Conservation (phyloP, 768 basidiomycete species). For the Phylloporus arenicola region DNA sequence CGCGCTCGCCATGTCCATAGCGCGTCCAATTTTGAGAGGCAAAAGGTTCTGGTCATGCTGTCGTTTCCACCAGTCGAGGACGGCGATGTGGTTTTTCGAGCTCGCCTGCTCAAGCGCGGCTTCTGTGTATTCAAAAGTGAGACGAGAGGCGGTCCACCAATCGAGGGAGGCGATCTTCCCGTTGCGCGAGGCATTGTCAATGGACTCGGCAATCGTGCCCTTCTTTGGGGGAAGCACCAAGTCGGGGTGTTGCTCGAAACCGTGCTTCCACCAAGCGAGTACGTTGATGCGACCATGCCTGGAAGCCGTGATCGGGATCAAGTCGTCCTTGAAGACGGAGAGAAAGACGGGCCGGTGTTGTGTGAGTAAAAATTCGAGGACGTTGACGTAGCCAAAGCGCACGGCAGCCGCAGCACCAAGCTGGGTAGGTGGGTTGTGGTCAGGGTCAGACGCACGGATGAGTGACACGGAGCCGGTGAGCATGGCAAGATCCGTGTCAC, state of each 20-base stretch:
- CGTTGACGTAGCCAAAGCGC: conserved; percentile 69
- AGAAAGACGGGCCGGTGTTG: conserved; percentile 62
- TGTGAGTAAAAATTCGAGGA: conserved; percentile 69
- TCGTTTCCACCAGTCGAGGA: conserved; percentile 80
- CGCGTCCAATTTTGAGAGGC: conserved; percentile 75
- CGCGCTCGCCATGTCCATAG: conserved; percentile 80
- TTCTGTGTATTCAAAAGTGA: conserved; percentile 70
- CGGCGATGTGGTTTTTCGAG: conserved; percentile 66
- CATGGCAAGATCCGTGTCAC: conserved; percentile 65
- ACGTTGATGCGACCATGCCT: conserved; percentile 66
- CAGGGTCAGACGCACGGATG: conserved; percentile 57
- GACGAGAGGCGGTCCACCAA: conserved; percentile 73
- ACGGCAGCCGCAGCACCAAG: conserved; percentile 63
- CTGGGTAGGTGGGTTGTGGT: conserved; percentile 55
- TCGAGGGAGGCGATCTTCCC: conserved; percentile 71
- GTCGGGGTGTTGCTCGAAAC: conserved; percentile 54
- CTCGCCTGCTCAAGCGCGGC: conserved; percentile 76
- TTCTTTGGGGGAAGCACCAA: conserved; percentile 51
- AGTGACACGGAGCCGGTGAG: conserved; percentile 56
- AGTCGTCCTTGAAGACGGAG: conserved; percentile 56
- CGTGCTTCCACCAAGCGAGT: conserved; percentile 79
- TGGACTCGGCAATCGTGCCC: conserved; percentile 56
- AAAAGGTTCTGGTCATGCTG: conserved; percentile 46
- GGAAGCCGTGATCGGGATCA: conserved; percentile 76
- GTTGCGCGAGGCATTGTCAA: conserved; percentile 74